Percentiles rank a stretch among this genome's conserved stretches.
Conservation (phyloP, 352 stramenopile genomes). For the Phytophthora pluvialis region DNA sequence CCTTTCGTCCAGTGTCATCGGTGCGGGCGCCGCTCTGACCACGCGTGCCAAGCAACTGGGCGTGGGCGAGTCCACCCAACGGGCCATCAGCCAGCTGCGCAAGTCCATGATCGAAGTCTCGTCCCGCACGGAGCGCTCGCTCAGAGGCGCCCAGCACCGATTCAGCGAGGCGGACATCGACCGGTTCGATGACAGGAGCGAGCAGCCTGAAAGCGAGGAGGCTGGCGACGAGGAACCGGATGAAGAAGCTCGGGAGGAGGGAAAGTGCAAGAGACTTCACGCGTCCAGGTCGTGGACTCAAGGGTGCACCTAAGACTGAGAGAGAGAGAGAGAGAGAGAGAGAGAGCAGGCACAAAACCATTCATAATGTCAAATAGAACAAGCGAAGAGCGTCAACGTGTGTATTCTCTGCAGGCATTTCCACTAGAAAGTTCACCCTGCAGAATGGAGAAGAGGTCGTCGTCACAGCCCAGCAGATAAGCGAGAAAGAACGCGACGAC, state of each 20-base stretch:
- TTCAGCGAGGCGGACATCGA: constrained; percentile 26
- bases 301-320: neutral
- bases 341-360: neutral
- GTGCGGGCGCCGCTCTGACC: constrained; percentile 16
- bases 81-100: constrained; percentile 26
- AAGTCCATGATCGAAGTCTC: constrained; percentile 26
- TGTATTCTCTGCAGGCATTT: neutral
- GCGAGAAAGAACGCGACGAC: constrained; percentile 9
- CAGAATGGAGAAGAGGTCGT: neutral
- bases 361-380: constrained; percentile 14
- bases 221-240: constrained; percentile 11
- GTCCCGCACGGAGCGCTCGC: constrained; percentile 10
- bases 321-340: constrained; percentile 9
- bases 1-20: constrained; percentile 30
- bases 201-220: constrained; percentile 20
- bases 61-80: constrained; percentile 26
- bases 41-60: constrained; percentile 26
- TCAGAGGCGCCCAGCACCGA: constrained; percentile 7
- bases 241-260: neutral
- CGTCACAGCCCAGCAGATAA: neutral
- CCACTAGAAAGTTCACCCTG: constrained; percentile 12
- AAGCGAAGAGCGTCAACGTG: neutral
- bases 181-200: neutral
- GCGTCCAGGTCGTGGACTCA: constrained; percentile 13
- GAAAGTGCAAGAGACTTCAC: constrained; percentile 13